These are phyloP conservation scores for Dipteronia sinensis DNA, from an alignment of 345 rosid species.

Conservation along the genomic window DNA sequence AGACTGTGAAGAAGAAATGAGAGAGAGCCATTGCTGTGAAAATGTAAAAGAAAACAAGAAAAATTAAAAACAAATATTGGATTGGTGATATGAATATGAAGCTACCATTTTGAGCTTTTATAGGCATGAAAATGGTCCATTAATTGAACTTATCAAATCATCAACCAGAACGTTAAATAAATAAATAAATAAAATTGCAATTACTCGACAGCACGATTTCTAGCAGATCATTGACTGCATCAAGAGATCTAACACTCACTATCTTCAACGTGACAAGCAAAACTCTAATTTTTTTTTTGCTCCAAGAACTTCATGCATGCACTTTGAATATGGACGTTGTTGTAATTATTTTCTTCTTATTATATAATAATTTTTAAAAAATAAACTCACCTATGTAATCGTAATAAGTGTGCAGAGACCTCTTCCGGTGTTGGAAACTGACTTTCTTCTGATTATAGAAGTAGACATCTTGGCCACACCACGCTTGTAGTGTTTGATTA, in stretches of 20 bases:
- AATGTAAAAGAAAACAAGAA: not conserved
- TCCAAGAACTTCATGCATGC: not conserved
- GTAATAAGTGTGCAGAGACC: no score
- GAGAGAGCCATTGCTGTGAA: constrained; percentile 12
- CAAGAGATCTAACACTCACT: not conserved
- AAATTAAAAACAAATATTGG: not conserved
- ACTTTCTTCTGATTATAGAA: no score
- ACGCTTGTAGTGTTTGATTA: no score
- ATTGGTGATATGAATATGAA: not conserved
- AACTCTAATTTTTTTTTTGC: not conserved
- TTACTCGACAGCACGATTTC: not conserved
- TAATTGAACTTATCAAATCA: not conserved
- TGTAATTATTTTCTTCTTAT: no score
- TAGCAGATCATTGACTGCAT: not conserved
- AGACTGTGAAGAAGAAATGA: constrained; percentile 4
- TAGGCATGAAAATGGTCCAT: not conserved
- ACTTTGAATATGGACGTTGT: no score
- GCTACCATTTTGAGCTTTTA: constrained; percentile 4
- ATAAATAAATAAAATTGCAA: no score
- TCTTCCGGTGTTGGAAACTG: rapidly evolving
- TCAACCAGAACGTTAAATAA: no score
- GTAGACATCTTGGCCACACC: no score
- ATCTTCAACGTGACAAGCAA: not conserved
- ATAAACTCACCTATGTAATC: no score
- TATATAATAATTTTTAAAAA: no score